Evolutionary conservation across 768 basidiomycete species (phyloP).

Genomic region (Cystofilobasidium macerans): DNA sequence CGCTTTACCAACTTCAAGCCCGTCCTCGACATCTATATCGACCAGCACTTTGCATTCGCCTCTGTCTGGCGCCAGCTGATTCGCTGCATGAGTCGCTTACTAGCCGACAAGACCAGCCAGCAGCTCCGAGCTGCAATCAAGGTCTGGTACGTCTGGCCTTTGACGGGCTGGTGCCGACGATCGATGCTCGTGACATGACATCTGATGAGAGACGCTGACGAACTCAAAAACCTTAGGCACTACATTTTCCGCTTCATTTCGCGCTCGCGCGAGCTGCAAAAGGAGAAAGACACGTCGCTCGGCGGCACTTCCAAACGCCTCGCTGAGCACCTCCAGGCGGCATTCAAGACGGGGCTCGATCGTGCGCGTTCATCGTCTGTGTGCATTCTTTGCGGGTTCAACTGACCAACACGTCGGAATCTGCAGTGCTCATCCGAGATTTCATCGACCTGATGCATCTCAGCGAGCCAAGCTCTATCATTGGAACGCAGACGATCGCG

Average conservation of each 20-base stretch:
- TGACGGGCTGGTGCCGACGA: too few relatives aligned
- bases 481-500: constrained; percentile 71
- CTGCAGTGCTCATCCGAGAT: constrained; percentile 57
- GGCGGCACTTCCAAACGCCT: constrained; percentile 50
- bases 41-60: constrained; percentile 71
- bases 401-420: background rate
- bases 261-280: constrained; percentile 77
- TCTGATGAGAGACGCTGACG: too few relatives aligned
- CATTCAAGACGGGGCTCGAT: constrained; percentile 67
- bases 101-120: constrained; percentile 61
- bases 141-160: constrained; percentile 48
- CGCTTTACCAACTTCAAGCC: constrained; percentile 91
- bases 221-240: constrained; percentile 45
- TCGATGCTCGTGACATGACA: too few relatives aligned
- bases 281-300: constrained; percentile 64
- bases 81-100: constrained; percentile 71
- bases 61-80: constrained; percentile 74
- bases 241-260: constrained; percentile 92
- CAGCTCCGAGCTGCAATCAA: constrained; percentile 78
- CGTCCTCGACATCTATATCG: constrained; percentile 86
- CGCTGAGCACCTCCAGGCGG: constrained; percentile 66
- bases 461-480: constrained; percentile 66
- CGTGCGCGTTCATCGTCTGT: too few relatives aligned
- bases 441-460: constrained; percentile 83
- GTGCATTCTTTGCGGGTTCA: too few relatives aligned